Evolutionary conservation across 805 yeast genomes (phyloP).

Genomic region (Metschnikowia gelsemii): DNA sequence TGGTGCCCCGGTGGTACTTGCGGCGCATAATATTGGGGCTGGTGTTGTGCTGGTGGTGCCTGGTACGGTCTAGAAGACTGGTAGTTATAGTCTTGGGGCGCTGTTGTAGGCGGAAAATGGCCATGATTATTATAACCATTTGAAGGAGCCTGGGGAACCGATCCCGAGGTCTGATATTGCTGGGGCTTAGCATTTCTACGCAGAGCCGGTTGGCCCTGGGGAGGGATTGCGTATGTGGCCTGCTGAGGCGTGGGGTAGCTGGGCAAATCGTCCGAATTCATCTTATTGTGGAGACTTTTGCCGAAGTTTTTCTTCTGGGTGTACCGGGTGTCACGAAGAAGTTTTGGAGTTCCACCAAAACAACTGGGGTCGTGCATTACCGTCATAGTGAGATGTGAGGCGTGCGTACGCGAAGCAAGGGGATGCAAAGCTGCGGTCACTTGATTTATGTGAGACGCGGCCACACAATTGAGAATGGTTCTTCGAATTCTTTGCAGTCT

Average conservation of each 20-base stretch:
- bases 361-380: constrained; percentile 11
- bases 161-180: constrained; percentile 8
- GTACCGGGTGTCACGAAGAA: neutral
- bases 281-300: constrained; percentile 1
- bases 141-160: constrained; percentile 10
- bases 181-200: constrained; percentile 12
- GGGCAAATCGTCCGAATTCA: constrained; percentile 39
- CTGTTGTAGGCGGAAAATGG: constrained; percentile 10
- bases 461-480: too few relatives aligned
- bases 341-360: constrained; percentile 1
- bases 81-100: constrained; percentile 15
- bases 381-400: constrained; percentile 8
- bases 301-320: neutral
- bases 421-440: neutral
- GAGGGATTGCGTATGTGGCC: constrained; percentile 28
- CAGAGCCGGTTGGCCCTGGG: constrained; percentile 7
- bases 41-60: constrained; percentile 3
- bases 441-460: too few relatives aligned
- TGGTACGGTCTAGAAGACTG: constrained; percentile 10
- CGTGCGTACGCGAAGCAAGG: neutral
- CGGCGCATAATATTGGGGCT: neutral
- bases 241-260: constrained; percentile 47
- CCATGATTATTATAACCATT: constrained; percentile 6
- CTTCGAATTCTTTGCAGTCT: neutral
- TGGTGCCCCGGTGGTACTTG: too few relatives aligned